phyloP scores from a whole-genome alignment of 176 grass and related monocot genomes.

The Poa annua region DNA sequence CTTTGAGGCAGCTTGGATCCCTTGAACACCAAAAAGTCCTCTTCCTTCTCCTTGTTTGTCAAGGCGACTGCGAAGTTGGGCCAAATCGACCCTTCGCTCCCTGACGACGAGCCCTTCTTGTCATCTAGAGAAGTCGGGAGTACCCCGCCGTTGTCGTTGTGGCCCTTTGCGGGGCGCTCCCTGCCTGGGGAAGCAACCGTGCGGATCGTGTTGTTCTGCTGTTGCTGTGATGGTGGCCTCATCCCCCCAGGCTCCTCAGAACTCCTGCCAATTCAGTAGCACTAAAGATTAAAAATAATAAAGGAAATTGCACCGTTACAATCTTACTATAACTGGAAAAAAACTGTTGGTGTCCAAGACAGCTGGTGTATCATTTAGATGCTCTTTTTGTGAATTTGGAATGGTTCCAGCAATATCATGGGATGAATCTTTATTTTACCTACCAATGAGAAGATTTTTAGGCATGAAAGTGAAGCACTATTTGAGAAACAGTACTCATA shows the following conservation, averaged over 20 bases:
- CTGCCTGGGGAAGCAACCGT: conserved; percentile 44
- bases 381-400: conserved; percentile 8
- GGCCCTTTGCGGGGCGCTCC: conserved; percentile 41
- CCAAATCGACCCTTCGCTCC: conserved; percentile 77
- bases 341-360: neutral
- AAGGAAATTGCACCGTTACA: conserved; percentile 18
- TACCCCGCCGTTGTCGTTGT: conserved; percentile 42
- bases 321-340: conserved; percentile 18
- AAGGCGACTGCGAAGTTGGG: conserved; percentile 71
- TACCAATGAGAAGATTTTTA: no score
- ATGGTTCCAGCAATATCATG: neutral
- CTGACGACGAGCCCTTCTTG: conserved; percentile 74
- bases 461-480: no score
- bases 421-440: no score
- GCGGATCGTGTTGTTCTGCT: conserved; percentile 50
- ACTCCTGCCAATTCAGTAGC: conserved; percentile 46
- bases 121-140: conserved; percentile 51
- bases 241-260: conserved; percentile 64
- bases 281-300: conserved; percentile 32
- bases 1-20: conserved; percentile 94
- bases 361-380: neutral
- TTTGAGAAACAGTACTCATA: no score
- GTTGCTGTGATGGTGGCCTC: conserved; percentile 52
- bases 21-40: conserved; percentile 90
- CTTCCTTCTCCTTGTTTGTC: conserved; percentile 96